These are phyloP conservation scores for Parsonsia alboflavescens DNA, from an alignment of 257 asterid genomes.

Conservation along the genomic window DNA sequence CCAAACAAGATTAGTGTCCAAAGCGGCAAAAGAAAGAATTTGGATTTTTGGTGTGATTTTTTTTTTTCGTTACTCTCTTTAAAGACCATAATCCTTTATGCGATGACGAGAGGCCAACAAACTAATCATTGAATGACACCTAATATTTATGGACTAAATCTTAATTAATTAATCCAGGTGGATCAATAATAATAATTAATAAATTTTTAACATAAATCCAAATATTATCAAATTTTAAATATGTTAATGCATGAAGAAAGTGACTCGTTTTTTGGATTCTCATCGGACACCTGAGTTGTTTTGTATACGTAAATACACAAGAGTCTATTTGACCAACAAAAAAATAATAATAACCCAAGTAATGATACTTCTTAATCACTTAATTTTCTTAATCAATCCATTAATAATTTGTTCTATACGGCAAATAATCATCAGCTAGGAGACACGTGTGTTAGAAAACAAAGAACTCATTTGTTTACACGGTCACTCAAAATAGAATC, in stretches of 20 bases:
- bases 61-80: not conserved
- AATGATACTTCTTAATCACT: not conserved
- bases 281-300: not conserved
- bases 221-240: not conserved
- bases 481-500: too few relatives aligned
- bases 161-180: conserved; percentile 6
- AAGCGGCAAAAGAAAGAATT: conserved; percentile 43
- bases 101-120: conserved; percentile 25
- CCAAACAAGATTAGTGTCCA: conserved; percentile 43
- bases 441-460: too few relatives aligned
- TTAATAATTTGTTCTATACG: conserved; percentile 9
- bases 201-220: conserved; percentile 9
- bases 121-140: conserved; percentile 37
- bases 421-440: conserved; percentile 9
- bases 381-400: not conserved
- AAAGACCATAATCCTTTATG: not conserved
- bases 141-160: conserved; percentile 13
- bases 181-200: conserved; percentile 3
- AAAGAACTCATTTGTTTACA: too few relatives aligned
- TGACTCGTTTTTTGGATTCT: conserved; percentile 18
- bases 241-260: conserved; percentile 4
- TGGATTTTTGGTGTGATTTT: conserved; percentile 5
- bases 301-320: too few relatives aligned
- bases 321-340: conserved; percentile 15
- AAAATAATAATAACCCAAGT: not conserved